Evolutionary conservation across 345 rosid species (phyloP).

Genomic region (Viola odorata): DNA sequence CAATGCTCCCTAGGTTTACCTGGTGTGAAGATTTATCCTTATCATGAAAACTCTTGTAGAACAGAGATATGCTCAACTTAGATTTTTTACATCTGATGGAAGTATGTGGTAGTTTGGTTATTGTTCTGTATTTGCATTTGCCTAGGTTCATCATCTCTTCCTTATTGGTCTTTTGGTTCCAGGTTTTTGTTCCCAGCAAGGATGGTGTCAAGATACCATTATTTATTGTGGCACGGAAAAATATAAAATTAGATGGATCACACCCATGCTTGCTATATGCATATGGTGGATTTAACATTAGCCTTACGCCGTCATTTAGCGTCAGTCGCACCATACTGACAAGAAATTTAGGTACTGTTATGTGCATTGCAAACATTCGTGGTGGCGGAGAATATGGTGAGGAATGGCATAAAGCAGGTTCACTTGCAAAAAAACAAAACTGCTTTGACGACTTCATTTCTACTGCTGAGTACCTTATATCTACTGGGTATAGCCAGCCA

Average conservation of each 20-base stretch:
- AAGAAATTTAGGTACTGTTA: slow-evolving; percentile 71
- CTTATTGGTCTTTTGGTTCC: slow-evolving; percentile 15
- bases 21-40: too few species aligned
- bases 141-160: not conserved
- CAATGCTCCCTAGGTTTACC: too few species aligned
- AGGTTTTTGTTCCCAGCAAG: slow-evolving; percentile 79
- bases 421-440: slow-evolving; percentile 74
- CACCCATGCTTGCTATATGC: slow-evolving; percentile 87
- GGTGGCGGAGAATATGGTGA: slow-evolving; percentile 99
- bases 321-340: slow-evolving; percentile 61
- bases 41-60: too few species aligned
- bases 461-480: slow-evolving; percentile 64
- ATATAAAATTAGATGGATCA: slow-evolving; percentile 62
- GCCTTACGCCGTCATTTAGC: slow-evolving; percentile 68
- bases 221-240: slow-evolving; percentile 64
- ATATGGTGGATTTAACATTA: slow-evolving; percentile 81
- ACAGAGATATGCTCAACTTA: too few species aligned
- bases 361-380: slow-evolving; percentile 79
- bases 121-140: too few species aligned
- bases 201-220: slow-evolving; percentile 79
- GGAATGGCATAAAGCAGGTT: slow-evolving; percentile 92
- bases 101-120: too few species aligned
- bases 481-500: slow-evolving; percentile 71
- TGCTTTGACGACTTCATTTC: slow-evolving; percentile 89
- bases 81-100: too few species aligned